These are phyloP conservation scores for Trichoderma citrinoviride DNA, from an alignment of 2,329 filamentous ascomycete genomes.

Conservation along the genomic window DNA sequence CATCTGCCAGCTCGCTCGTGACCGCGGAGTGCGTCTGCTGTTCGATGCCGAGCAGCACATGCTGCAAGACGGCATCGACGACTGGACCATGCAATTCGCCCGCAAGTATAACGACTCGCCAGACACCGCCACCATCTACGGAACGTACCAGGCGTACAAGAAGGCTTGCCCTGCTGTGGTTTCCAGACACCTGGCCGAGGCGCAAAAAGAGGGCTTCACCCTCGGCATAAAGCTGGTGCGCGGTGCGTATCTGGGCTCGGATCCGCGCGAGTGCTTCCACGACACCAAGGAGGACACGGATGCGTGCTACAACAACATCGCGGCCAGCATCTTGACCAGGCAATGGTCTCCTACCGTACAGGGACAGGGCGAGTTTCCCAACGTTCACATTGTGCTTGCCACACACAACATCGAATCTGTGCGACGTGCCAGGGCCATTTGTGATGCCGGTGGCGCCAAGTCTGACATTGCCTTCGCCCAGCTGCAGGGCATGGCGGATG, in stretches of 20 bases:
- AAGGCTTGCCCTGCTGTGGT: conserved; percentile 60
- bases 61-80: conserved; percentile 75
- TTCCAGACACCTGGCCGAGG: conserved; percentile 57
- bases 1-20: conserved; percentile 69
- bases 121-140: conserved; percentile 69
- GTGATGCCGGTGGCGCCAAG: conserved; percentile 44
- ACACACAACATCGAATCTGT: conserved; percentile 80
- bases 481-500: conserved; percentile 93
- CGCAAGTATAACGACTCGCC: conserved; percentile 68
- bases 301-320: conserved; percentile 67
- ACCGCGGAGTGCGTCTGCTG: conserved; percentile 68
- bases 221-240: conserved; percentile 74
- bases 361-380: conserved; percentile 50
- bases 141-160: conserved; percentile 76
- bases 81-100: conserved; percentile 76
- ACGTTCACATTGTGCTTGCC: conserved; percentile 67
- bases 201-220: conserved; percentile 59
- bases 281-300: conserved; percentile 72
- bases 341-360: conserved; percentile 40
- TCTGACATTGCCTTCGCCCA: conserved; percentile 55
- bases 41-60: conserved; percentile 84
- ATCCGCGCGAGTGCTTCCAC: conserved; percentile 68
- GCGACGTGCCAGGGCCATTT: conserved; percentile 51
- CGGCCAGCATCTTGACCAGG: conserved; percentile 63
- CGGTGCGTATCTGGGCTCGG: conserved; percentile 69